A percentile compares a stretch with the other conserved stretches of the same genome.
These are phyloP conservation scores for Clonostachys chloroleuca DNA, from an alignment of 2,329 filamentous ascomycete genomes.

Conservation along the genomic window DNA sequence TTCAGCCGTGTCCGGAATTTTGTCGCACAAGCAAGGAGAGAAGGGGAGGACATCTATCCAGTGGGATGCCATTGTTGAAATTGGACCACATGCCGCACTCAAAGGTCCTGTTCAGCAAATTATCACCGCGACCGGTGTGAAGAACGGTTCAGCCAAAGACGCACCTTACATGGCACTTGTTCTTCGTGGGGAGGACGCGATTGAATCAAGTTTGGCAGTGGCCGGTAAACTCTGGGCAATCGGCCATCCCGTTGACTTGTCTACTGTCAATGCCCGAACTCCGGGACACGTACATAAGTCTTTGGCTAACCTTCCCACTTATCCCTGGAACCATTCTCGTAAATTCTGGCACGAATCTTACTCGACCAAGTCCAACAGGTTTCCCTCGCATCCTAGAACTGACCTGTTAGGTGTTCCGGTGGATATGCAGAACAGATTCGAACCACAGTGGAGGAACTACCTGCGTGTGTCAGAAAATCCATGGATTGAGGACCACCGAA, in stretches of 20 bases:
- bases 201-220: constrained; percentile 1
- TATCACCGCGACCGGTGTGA: constrained; percentile 9
- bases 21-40: not conserved
- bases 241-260: constrained; percentile 1
- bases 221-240: constrained; percentile 1
- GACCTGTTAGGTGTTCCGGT: constrained; percentile 23
- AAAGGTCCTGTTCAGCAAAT: constrained; percentile 27
- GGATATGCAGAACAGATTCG: constrained; percentile 7
- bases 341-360: constrained; percentile 24
- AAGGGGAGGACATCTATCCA: not conserved
- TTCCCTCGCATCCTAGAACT: constrained; percentile 22
- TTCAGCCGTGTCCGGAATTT: constrained; percentile 1
- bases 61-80: constrained; percentile 23
- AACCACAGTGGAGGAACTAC: constrained; percentile 14
- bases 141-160: not conserved
- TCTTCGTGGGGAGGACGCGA: constrained; percentile 6
- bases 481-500: constrained; percentile 31
- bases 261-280: constrained; percentile 1
- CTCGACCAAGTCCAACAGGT: constrained; percentile 17
- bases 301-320: constrained; percentile 23
- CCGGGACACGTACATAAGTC: constrained; percentile 1
- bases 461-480: constrained; percentile 11
- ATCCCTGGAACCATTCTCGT: constrained; percentile 27
- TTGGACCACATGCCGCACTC: constrained; percentile 31
- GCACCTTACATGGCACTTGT: constrained; percentile 5